A percentile compares a stretch with the other conserved stretches of the same genome.
Conservation (phyloP, 2,329 filamentous ascomycete genomes). For the Elsinoe fawcettii region DNA sequence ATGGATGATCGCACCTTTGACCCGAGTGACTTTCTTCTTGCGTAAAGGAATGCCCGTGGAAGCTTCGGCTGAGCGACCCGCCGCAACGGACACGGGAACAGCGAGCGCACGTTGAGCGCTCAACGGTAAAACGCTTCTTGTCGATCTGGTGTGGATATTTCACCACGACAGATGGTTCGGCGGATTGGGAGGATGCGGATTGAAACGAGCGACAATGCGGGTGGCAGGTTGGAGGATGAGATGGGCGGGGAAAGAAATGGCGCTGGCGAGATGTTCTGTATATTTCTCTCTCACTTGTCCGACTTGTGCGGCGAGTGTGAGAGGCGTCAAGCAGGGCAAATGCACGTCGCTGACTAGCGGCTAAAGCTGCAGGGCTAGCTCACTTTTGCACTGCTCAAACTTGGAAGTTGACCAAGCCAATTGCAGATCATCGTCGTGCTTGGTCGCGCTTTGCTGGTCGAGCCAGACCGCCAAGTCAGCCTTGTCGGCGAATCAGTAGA, state of each 20-base stretch:
- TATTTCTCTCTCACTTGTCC: neutral
- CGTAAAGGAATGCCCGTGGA: neutral
- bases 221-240: slow-evolving; percentile 1
- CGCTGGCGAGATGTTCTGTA: neutral
- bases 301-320: neutral
- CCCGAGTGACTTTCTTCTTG: neutral
- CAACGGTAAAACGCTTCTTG: neutral
- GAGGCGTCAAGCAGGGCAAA: slow-evolving; percentile 11
- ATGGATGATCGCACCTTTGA: neutral
- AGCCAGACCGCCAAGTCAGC: neutral
- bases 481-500: neutral
- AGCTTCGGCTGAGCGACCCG: neutral
- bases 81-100: neutral
- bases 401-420: neutral
- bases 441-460: neutral
- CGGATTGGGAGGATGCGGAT: neutral
- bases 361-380: neutral
- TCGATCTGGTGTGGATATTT: neutral
- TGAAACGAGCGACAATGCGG: neutral
- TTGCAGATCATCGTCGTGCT: neutral
- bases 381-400: neutral
- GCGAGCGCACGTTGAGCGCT: slow-evolving; percentile 10
- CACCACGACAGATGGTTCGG: neutral
- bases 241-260: neutral
- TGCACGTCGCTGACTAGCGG: slow-evolving; percentile 11